Evolutionary conservation across 2,329 filamentous ascomycete genomes (phyloP), one percentile per base, ranked within the genome.

Genomic region (Neonectria ditissima): DNA sequence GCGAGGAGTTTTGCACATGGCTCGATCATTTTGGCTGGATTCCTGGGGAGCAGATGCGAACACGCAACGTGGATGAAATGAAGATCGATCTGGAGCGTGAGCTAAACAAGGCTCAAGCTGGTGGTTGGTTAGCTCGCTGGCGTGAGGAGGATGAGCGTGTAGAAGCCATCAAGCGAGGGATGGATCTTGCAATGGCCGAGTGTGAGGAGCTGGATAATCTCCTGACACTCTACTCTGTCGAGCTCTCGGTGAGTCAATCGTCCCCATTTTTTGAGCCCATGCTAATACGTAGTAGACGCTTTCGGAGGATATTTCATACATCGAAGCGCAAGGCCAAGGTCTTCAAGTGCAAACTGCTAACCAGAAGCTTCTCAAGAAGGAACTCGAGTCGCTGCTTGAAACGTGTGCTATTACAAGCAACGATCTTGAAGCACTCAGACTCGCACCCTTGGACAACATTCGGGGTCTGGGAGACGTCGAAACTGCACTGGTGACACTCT

Each of bases 331-430:
- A 79, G 94, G 93, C 7, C 95, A 99, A 80, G 96, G 96, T 82
- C 83, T 99, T 50, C 96, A 99, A 74, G 95, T 99, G 7, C 96
- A 98, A 79, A 95, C 95, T 20, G 93, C 96, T 43, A 99, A 99
- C 73, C 96, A 99, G 77, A 97, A 97, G 77, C 86, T 97, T 28
- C 86, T 99, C 50, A 93, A 95, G 77, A 92, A 91, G 66, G 96
- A 99, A 78, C 86, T 99, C 2, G 90, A 97, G 76, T 92, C 91
- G 34, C 83, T 98, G n/a, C 86, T 99, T 24, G 90, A 94, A 69
- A 97, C 93, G 0, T 94, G 97, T 59, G 94, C 94, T 11, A 97
- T 98, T 61, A 94, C 93, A 5, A 83, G 88, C 43, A 90, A 95
- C 66, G 80, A 81, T 47, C 85, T 99, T 16, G 88, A 91, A 55